These are phyloP conservation scores for Trichoderma atrobrunneum DNA, from an alignment of 2,329 filamentous ascomycete species.

Conservation along the genomic window DNA sequence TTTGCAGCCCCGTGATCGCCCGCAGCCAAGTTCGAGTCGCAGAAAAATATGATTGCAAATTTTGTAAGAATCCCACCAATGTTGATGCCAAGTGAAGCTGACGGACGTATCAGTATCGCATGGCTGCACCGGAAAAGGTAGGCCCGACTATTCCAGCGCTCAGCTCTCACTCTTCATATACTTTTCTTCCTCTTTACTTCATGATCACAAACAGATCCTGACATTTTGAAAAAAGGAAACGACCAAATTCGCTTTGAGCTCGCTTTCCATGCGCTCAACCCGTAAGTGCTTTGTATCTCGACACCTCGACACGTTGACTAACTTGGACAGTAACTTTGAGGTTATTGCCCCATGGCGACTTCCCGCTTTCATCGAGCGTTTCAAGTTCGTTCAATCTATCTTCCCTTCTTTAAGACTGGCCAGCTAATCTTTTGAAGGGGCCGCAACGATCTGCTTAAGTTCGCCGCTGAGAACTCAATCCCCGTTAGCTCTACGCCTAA, in stretches of 20 bases:
- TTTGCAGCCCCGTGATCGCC: constrained; percentile 54
- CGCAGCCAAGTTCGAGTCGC: constrained; percentile 43
- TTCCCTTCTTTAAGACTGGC: no score
- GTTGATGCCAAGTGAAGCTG: neutral
- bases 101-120: neutral
- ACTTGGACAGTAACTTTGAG: constrained; percentile 61
- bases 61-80: constrained; percentile 23
- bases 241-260: constrained; percentile 1
- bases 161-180: no score
- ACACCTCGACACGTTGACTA: no score
- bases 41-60: constrained; percentile 37
- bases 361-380: constrained; percentile 54
- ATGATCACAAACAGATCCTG: no score
- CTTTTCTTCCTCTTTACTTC: no score
- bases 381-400: no score
- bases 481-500: constrained; percentile 47
- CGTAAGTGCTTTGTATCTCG: no score
- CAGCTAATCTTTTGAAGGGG: no score
- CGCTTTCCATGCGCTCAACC: constrained; percentile 45
- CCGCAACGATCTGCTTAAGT: constrained; percentile 69
- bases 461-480: constrained; percentile 63
- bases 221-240: no score
- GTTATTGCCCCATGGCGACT: constrained; percentile 71
- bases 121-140: constrained; percentile 10
- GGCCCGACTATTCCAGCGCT: no score